Evolutionary conservation across 179 eudicot genomes (phyloP), one percentile per base, ranked within the genome.

Genomic region (Silene coronaria): DNA sequence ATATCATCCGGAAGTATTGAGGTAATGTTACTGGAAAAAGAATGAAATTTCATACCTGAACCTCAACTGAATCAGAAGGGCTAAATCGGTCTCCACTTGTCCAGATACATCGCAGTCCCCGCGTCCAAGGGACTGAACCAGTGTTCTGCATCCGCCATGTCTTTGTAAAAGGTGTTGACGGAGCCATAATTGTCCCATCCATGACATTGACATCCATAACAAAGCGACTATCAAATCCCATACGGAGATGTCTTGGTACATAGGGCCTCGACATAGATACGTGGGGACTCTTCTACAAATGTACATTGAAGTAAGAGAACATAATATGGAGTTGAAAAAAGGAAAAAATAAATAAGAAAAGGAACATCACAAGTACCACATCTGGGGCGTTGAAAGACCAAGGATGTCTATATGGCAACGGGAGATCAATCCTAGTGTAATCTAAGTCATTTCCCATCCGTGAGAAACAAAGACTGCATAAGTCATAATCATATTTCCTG

Each of bases 71-170:
- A 72, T 73, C 79, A 34, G 77, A 59, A 57, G 80, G 63, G 66
- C 87, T 81, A 34, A 96, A 80, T 48, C 80, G 83, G 76, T 91
- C 97, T 57, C 99, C 97, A 12, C 92, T 93, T 64, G 93, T 87
- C 96, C 97, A 91, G 45, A 87, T 71, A 75, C 93, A 85, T 77
- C 81, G 89, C 14, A 89, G 77, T 70, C 91, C 91, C 34, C 30
- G 84, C 26, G 86, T 85, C 99, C 99, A 96, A 24, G 79, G 77
- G 45, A 79, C 45, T 8, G 73, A 67, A 42, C 99, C 97, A 79
- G 72, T 89, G 84, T 96, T 96, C 80, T 82, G 89, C 92, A 96
- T 86, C 75, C 90, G 80, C 99, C 99, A 96, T 26, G 89, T 93
- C 82, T 96, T 96, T 64, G 97, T 96, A 76, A 96, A 96, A 64